phyloP scores from a whole-genome alignment of 2,329 filamentous ascomycete species.

The Parastagonospora avenae region DNA sequence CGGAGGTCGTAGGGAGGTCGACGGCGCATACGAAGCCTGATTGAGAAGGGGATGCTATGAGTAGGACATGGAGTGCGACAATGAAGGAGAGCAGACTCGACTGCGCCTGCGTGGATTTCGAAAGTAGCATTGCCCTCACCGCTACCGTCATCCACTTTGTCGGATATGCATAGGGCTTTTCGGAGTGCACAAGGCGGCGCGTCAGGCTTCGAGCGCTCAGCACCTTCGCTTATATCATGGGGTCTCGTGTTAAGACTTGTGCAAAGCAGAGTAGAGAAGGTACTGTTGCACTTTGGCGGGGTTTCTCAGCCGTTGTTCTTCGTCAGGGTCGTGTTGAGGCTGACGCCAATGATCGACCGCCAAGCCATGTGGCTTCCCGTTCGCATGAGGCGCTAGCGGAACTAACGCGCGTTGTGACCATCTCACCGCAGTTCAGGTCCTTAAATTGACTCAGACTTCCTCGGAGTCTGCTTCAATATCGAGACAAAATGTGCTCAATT shows the following conservation, averaged over 20 bases:
- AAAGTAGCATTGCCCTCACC: constrained; percentile 48
- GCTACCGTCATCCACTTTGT: constrained; percentile 24
- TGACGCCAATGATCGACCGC: constrained; percentile 1
- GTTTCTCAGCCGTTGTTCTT: neutral
- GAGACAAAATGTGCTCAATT: no score
- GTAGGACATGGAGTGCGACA: constrained; percentile 63
- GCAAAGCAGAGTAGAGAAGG: neutral
- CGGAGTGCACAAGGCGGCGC: constrained; percentile 19
- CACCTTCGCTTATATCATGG: neutral
- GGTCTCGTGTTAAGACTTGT: neutral
- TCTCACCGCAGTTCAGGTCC: neutral
- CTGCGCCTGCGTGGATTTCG: constrained; percentile 69
- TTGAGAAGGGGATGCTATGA: constrained; percentile 66
- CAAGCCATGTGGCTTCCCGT: constrained; percentile 2
- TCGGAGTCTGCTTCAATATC: no score
- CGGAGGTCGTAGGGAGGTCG: constrained; percentile 50
- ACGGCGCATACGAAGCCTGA: constrained; percentile 65
- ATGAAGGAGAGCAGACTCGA: constrained; percentile 73
- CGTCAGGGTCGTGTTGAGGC: constrained; percentile 1
- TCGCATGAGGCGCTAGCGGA: neutral
- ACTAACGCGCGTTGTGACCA: neutral
- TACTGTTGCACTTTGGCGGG: neutral
- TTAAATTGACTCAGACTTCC: no score
- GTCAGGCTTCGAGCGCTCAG: constrained; percentile 7
- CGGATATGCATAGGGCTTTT: constrained; percentile 22